Evolutionary conservation across 202 grass and related monocot genomes (phyloP), one percentile per base, ranked within the genome.

Genomic region (Bolboschoenoplectus hybrid): DNA sequence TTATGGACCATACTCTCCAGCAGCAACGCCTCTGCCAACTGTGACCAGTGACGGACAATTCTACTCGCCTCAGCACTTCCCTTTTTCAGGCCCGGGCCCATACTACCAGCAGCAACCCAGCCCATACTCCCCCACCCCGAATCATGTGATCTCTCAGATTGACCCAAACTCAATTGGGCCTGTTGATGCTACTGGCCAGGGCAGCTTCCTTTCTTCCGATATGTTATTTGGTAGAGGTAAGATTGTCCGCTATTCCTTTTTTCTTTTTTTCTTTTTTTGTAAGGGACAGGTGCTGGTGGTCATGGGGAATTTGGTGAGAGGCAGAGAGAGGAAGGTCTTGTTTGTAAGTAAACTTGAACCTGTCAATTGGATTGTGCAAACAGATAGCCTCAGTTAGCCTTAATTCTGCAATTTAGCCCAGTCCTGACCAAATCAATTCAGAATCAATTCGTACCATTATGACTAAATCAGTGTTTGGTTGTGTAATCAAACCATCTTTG

Each of bases 1-100:
- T 72, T 98, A 98, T 78, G 89, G 93, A 74, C 93, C 88, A 63
- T 98, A 96, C 91, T 94, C 97, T 89, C 93, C 92, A 70, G 93
- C 93, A 80, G 81, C 92, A 26, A 92, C 92, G n/a, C 97, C 93
- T 85, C 86, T 94, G 86, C 92, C 93, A 19, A 75, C 90, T 84
- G 87, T 92, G 85, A 87, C 82, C 86, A 89, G 97, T 87, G 93
- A 94, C 89, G 90, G 89, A 68, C 97, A 98, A 82, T 89, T 89
- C 85, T 96, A 98, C 87, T 84, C 91, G 51, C 89, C 92, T 88
- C 93, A 96, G 89, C 91, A 96, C 85, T 94, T 98, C 85, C 94
- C 93, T 81, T 99, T 92, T 82, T 95, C 93, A 87, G 97, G 89
- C 81, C 73, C 91, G 81, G 97, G 89, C 73, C 86, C 93, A 87